Conservation (phyloP, 306 rosid genomes). For the Amphicarpaea edgeworthii region DNA sequence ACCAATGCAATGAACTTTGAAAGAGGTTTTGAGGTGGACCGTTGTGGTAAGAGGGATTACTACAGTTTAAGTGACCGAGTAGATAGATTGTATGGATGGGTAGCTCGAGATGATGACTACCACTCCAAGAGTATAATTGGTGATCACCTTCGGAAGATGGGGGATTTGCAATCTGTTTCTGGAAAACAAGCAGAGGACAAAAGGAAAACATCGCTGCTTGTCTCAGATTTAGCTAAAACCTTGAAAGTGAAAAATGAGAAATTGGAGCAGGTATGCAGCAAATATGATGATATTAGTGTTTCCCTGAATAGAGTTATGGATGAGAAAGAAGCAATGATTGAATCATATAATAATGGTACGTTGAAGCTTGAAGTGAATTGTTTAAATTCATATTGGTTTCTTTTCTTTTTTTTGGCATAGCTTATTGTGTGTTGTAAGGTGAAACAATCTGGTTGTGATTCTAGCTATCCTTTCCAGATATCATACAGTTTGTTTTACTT, state of each 20-base stretch:
- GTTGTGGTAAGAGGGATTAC: slow-evolving; percentile 68
- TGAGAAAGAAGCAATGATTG: slow-evolving; percentile 57
- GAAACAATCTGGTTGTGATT: slow-evolving; percentile 14
- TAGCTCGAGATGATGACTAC: slow-evolving; percentile 55
- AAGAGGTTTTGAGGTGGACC: slow-evolving; percentile 57
- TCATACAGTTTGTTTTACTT: slow-evolving; percentile 16
- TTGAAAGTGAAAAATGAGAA: slow-evolving; percentile 53
- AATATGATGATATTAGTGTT: slow-evolving; percentile 49
- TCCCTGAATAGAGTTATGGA: slow-evolving; percentile 53
- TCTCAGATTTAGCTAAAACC: slow-evolving; percentile 57
- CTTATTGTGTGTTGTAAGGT: background rate
- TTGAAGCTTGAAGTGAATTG: slow-evolving; percentile 5
- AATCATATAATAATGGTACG: slow-evolving; percentile 61
- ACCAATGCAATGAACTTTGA: slow-evolving; percentile 69
- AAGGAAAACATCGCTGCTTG: slow-evolving; percentile 53
- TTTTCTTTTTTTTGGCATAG: background rate
- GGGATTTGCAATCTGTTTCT: slow-evolving; percentile 59
- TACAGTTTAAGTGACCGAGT: slow-evolving; percentile 26
- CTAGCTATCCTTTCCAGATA: slow-evolving; percentile 11
- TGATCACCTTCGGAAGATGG: slow-evolving; percentile 38
- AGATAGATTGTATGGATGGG: slow-evolving; percentile 72
- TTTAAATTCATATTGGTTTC: slow-evolving; percentile 14
- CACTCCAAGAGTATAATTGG: slow-evolving; percentile 37
- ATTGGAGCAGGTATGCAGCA: slow-evolving; percentile 57
- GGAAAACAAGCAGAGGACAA: slow-evolving; percentile 55